Conservation (phyloP, 2,329 filamentous ascomycete species). For the Colletotrichum filicis region DNA sequence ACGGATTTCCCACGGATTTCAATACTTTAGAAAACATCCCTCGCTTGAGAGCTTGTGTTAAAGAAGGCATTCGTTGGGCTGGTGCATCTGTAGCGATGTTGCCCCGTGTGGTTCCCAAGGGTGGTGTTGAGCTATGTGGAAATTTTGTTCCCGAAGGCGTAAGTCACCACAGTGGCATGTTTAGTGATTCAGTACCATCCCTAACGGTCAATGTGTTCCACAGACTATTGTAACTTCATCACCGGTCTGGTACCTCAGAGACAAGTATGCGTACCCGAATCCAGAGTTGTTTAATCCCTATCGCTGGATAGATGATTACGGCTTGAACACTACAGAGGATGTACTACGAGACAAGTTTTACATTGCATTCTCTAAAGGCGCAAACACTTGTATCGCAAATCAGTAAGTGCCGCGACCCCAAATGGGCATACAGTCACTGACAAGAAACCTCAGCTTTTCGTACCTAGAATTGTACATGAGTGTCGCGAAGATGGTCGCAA, state of each 20-base stretch:
- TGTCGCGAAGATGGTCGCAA: not conserved
- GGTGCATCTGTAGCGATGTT: slow-evolving; percentile 42
- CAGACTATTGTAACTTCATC: slow-evolving; percentile 42
- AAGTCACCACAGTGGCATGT: not conserved
- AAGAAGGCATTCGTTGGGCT: slow-evolving; percentile 43
- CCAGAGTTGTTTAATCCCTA: slow-evolving; percentile 41
- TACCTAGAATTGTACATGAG: not conserved
- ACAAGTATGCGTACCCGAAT: slow-evolving; percentile 40
- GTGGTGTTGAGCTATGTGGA: slow-evolving; percentile 38
- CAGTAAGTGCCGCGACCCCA: slow-evolving; percentile 38
- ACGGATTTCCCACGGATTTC: slow-evolving; percentile 40
- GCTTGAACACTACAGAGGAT: slow-evolving; percentile 24
- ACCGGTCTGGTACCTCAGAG: slow-evolving; percentile 43
- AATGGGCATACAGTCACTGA: rapidly evolving
- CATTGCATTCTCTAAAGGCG: slow-evolving; percentile 43
- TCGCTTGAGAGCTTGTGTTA: slow-evolving; percentile 39
- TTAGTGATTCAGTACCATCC: not conserved
- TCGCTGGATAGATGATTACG: slow-evolving; percentile 38
- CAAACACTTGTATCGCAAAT: slow-evolving; percentile 41
- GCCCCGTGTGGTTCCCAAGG: slow-evolving; percentile 39
- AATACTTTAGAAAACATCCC: slow-evolving; percentile 38
- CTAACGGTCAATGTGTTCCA: not conserved
- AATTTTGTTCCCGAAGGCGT: slow-evolving; percentile 40
- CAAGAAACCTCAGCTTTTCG: not conserved
- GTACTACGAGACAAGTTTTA: slow-evolving; percentile 41